Evolutionary conservation across 768 basidiomycete species (phyloP).

Genomic region (Lentinula edodes): DNA sequence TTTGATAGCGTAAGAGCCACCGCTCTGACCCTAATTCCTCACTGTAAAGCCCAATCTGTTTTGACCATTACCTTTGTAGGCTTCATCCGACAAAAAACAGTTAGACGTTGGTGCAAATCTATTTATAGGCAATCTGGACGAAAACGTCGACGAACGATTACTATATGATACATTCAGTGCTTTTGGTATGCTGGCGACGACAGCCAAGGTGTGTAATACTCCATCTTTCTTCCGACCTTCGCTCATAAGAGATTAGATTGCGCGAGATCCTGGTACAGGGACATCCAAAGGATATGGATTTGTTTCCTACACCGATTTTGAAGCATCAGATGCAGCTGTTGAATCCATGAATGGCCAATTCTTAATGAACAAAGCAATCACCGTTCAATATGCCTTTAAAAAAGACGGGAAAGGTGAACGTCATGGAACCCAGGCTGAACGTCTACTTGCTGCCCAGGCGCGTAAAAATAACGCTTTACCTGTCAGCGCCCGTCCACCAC

Average conservation of each 20-base stretch:
- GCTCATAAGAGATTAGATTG: conserved; percentile 52
- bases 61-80: conserved; percentile 38
- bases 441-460: conserved; percentile 91
- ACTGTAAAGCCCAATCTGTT: not conserved
- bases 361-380: conserved; percentile 97
- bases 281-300: conserved; percentile 97
- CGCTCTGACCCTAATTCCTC: not conserved
- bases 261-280: conserved; percentile 80
- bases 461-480: conserved; percentile 92
- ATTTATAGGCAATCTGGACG: conserved; percentile 93
- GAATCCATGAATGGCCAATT: conserved; percentile 98
- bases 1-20: conserved; percentile 6
- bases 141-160: conserved; percentile 89
- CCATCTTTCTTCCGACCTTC: conserved; percentile 7
- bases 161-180: conserved; percentile 95
- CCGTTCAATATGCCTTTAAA: conserved; percentile 98
- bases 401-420: conserved; percentile 98
- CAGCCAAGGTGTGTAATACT: conserved; percentile 65
- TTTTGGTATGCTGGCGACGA: conserved; percentile 89
- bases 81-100: conserved; percentile 97
- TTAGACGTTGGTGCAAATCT: conserved; percentile 97
- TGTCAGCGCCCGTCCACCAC: conserved; percentile 67
- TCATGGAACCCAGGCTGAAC: conserved; percentile 95
- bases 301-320: conserved; percentile 96
- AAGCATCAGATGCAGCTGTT: conserved; percentile 91